Conservation (phyloP, 2,329 filamentous ascomycete species). For the Elsinoe necatrix region DNA sequence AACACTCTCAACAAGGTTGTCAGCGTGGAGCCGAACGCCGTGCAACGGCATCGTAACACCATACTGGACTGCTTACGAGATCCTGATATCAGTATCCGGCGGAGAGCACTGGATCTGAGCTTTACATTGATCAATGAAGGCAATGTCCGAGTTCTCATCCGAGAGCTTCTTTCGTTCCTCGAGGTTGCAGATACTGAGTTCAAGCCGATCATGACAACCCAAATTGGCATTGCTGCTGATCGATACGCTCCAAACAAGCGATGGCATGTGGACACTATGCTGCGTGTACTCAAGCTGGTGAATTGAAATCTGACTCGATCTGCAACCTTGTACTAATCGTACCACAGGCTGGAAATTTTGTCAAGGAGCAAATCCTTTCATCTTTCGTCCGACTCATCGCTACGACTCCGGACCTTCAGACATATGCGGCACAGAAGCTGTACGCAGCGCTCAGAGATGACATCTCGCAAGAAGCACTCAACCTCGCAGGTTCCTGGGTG, state of each 20-base stretch:
- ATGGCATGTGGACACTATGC: constrained; percentile 98
- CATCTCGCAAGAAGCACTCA: constrained; percentile 93
- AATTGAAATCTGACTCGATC: constrained; percentile 17
- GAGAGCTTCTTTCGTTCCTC: constrained; percentile 87
- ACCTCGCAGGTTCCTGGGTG: constrained; percentile 88
- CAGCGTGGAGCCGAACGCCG: constrained; percentile 93
- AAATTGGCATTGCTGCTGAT: constrained; percentile 95
- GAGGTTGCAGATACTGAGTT: constrained; percentile 98
- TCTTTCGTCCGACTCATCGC: constrained; percentile 94
- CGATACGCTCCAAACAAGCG: constrained; percentile 93
- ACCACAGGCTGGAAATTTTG: constrained; percentile 71
- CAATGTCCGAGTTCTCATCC: constrained; percentile 87
- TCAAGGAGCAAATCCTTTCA: constrained; percentile 95
- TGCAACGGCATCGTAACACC: constrained; percentile 93
- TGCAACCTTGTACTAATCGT: constrained; percentile 1
- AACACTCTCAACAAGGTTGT: constrained; percentile 98
- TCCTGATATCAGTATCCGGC: constrained; percentile 94
- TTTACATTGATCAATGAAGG: constrained; percentile 97
- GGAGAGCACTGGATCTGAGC: constrained; percentile 90
- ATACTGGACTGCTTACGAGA: constrained; percentile 93
- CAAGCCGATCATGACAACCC: constrained; percentile 95
- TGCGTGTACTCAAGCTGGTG: constrained; percentile 75
- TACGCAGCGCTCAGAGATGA: constrained; percentile 88
- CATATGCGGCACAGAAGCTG: constrained; percentile 91
- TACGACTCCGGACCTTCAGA: constrained; percentile 87